A percentile compares a stretch with the other conserved stretches of the same genome.
Conservation (phyloP, 768 basidiomycete species). For the Agaricus blazei region DNA sequence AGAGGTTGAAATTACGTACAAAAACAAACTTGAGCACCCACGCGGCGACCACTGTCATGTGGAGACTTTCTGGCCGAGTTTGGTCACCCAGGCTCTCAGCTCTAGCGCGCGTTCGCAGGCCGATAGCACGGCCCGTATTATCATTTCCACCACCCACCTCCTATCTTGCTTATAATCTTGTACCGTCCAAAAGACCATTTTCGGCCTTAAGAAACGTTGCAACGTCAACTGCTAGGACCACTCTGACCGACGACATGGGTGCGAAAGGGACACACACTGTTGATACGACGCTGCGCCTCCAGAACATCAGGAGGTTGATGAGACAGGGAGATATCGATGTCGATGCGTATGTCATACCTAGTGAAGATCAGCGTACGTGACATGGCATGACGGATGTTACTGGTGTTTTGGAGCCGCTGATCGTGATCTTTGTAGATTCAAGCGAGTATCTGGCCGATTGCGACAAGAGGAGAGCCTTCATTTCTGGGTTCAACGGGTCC, state of each 20-base stretch:
- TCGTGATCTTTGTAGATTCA: slow-evolving; percentile 46
- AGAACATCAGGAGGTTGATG: slow-evolving; percentile 68
- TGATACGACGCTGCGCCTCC: slow-evolving; percentile 59
- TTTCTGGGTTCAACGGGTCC: slow-evolving; percentile 92
- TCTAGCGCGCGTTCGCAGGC: background rate
- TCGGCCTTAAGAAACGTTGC: background rate
- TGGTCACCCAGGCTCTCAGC: background rate
- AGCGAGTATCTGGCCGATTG: slow-evolving; percentile 87
- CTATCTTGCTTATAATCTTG: background rate
- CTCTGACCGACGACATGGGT: slow-evolving; percentile 24
- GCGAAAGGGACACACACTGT: slow-evolving; percentile 40
- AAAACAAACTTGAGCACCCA: too few species aligned
- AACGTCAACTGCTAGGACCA: background rate
- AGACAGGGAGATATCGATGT: slow-evolving; percentile 39
- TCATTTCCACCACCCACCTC: background rate
- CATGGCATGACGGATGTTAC: background rate
- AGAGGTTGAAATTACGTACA: too few species aligned
- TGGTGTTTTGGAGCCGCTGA: background rate
- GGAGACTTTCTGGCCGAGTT: slow-evolving; percentile 9
- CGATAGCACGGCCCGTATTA: background rate
- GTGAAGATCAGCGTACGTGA: slow-evolving; percentile 86
- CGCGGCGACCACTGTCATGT: slow-evolving; percentile 1
- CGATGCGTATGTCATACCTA: slow-evolving; percentile 78
- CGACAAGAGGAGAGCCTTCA: slow-evolving; percentile 80
- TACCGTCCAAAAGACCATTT: background rate